Evolutionary conservation across 2,329 filamentous ascomycete genomes (phyloP).

Genomic region (Pestalotiopsis sp.): DNA sequence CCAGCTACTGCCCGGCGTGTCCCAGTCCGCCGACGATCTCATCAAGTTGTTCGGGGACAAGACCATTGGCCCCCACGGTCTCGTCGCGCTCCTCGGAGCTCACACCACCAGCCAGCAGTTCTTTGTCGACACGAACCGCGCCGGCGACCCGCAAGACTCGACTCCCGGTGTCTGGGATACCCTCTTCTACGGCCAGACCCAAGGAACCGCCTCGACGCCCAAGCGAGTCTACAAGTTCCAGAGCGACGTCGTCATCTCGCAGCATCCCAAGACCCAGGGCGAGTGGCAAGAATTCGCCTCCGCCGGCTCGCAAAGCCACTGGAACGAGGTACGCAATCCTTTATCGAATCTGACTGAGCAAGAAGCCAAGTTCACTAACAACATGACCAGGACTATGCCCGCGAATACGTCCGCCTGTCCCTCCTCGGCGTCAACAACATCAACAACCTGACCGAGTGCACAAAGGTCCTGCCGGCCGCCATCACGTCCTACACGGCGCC

Average conservation of each 20-base stretch:
- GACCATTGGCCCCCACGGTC: slow-evolving; percentile 49
- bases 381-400: slow-evolving; percentile 44
- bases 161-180: slow-evolving; percentile 55
- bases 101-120: slow-evolving; percentile 53
- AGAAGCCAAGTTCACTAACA: background rate
- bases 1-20: slow-evolving; percentile 41
- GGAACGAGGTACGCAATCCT: slow-evolving; percentile 36
- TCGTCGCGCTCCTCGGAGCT: slow-evolving; percentile 55
- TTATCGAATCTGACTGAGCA: slow-evolving; percentile 8
- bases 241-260: slow-evolving; percentile 40
- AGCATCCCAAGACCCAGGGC: slow-evolving; percentile 33
- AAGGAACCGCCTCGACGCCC: slow-evolving; percentile 29
- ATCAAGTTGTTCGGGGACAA: slow-evolving; percentile 52
- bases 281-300: slow-evolving; percentile 39
- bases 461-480: slow-evolving; percentile 45
- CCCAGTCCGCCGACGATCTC: slow-evolving; percentile 46
- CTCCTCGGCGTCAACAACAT: slow-evolving; percentile 58
- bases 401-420: slow-evolving; percentile 53
- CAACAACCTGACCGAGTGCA: slow-evolving; percentile 56
- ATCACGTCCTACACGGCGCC: slow-evolving; percentile 23
- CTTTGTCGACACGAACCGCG: slow-evolving; percentile 38
- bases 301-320: slow-evolving; percentile 33
- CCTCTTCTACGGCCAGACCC: slow-evolving; percentile 46
- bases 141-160: slow-evolving; percentile 48
- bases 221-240: slow-evolving; percentile 40